These are phyloP conservation scores for Coemansia sp. DNA, from an alignment of 192 early-diverging fungal genomes.

Conservation along the genomic window DNA sequence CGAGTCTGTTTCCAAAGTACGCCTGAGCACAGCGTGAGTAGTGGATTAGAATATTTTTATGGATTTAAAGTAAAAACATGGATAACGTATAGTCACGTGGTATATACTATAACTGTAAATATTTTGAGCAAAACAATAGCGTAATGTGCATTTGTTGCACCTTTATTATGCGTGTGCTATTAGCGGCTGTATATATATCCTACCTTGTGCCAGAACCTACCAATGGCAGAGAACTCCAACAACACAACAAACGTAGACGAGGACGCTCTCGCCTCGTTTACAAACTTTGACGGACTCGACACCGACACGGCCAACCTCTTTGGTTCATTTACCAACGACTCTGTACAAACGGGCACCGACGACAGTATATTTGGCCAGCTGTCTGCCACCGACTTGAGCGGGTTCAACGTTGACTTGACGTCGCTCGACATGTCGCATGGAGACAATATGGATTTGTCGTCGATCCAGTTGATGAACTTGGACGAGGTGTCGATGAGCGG, in stretches of 20 bases:
- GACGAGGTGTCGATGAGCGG: slow-evolving; percentile 13
- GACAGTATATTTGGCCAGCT: slow-evolving; percentile 15
- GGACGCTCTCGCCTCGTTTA: slow-evolving; percentile 29
- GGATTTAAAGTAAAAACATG: too few relatives aligned
- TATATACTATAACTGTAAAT: neutral
- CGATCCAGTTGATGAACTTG: slow-evolving; percentile 42
- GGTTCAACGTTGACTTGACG: slow-evolving; percentile 35
- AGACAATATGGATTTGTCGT: slow-evolving; percentile 29
- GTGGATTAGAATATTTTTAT: neutral
- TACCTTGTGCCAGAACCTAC: neutral
- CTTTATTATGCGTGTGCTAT: too few relatives aligned
- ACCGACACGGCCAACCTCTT: slow-evolving; percentile 34
- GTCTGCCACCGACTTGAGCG: slow-evolving; percentile 20
- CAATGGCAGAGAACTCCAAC: neutral
- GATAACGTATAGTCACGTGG: neutral
- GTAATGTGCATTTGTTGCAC: too few relatives aligned
- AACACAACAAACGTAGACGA: slow-evolving; percentile 9
- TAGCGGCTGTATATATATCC: neutral
- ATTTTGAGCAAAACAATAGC: neutral
- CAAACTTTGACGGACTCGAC: slow-evolving; percentile 31
- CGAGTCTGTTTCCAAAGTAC: slow-evolving; percentile 6
- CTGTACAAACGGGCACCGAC: neutral
- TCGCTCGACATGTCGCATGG: slow-evolving; percentile 20
- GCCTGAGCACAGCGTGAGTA: too few relatives aligned
- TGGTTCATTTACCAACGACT: slow-evolving; percentile 45